phyloP scores from a whole-genome alignment of 306 rosid genomes.

The Vigna nakashimae region DNA sequence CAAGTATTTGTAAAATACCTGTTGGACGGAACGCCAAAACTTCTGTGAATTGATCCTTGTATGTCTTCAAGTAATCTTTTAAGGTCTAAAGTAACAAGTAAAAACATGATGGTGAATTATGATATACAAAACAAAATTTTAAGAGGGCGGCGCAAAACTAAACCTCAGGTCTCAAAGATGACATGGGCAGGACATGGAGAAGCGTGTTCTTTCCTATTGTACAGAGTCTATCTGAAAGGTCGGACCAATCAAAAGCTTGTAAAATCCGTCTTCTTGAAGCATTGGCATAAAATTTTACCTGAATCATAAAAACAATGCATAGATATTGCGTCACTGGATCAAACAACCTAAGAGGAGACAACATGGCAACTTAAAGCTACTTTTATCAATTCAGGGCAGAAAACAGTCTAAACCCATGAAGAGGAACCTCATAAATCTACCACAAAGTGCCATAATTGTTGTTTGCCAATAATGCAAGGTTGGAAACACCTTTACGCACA shows the following conservation, averaged over 20 bases:
- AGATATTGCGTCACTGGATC: slow-evolving; percentile 13
- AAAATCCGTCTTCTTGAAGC: slow-evolving; percentile 63
- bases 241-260: slow-evolving; percentile 57
- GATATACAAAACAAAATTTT: neutral
- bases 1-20: slow-evolving; percentile 44
- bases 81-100: slow-evolving; percentile 48
- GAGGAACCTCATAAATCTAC: slow-evolving; percentile 3
- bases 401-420: slow-evolving; percentile 35
- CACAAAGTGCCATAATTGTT: slow-evolving; percentile 22
- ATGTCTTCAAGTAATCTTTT: slow-evolving; percentile 59
- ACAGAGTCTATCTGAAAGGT: slow-evolving; percentile 54
- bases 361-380: slow-evolving; percentile 25
- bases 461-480: slow-evolving; percentile 14
- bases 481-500: slow-evolving; percentile 21
- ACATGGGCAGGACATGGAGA: slow-evolving; percentile 65
- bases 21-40: slow-evolving; percentile 69
- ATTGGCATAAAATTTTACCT: slow-evolving; percentile 59
- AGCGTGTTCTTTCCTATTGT: slow-evolving; percentile 54
- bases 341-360: neutral
- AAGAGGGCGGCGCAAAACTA: slow-evolving; percentile 22
- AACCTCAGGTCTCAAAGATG: slow-evolving; percentile 62
- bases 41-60: slow-evolving; percentile 54
- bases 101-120: slow-evolving; percentile 25
- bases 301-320: slow-evolving; percentile 26
- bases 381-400: slow-evolving; percentile 8